Evolutionary conservation across 306 rosid species (phyloP).

Genomic region (Sphenostylis stenocarpa): DNA sequence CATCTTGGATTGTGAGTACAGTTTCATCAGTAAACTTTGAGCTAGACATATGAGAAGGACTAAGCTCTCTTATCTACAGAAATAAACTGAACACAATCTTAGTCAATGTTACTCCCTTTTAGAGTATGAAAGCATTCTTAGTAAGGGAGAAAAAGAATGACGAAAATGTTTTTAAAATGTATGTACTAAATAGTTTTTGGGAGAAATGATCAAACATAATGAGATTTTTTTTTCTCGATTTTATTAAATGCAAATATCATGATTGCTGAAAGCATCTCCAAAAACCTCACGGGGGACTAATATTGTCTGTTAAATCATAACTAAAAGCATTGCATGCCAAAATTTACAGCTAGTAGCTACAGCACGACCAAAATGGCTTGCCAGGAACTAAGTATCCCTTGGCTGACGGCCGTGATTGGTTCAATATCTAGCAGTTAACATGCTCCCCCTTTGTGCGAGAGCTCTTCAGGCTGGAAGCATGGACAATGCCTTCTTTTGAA

Average conservation of each 20-base stretch:
- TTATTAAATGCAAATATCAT: no score
- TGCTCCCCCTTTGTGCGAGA: not conserved
- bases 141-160: not conserved
- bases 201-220: not conserved
- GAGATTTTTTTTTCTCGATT: not conserved
- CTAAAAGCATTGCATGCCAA: no score
- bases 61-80: conserved; percentile 70
- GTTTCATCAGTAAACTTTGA: conserved; percentile 51
- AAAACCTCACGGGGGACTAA: not conserved
- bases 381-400: no score
- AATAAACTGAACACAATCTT: conserved; percentile 39
- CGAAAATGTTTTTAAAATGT: not conserved
- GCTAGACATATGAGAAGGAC: conserved; percentile 39
- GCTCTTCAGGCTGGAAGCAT: not conserved
- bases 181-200: not conserved
- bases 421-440: not conserved
- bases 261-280: not conserved
- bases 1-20: conserved; percentile 73
- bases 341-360: no score
- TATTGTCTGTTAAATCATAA: not conserved
- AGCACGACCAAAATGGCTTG: no score
- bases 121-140: not conserved
- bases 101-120: conserved; percentile 35
- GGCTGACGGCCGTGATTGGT: not conserved
- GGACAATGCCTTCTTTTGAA: not conserved